Conservation (phyloP, 176 grass and related monocot genomes). For the Miscanthus lutarioriparius region DNA sequence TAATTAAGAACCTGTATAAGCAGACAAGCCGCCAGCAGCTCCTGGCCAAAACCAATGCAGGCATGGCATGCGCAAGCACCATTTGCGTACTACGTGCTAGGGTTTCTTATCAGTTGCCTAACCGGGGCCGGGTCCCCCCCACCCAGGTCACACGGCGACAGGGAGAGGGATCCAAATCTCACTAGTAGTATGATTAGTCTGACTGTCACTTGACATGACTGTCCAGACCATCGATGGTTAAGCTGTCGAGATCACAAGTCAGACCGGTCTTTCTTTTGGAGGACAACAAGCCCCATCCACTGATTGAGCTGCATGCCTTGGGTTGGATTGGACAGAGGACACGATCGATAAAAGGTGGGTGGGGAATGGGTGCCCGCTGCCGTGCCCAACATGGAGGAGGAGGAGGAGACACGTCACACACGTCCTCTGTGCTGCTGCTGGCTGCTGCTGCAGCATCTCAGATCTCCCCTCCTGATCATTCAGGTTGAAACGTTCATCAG, state of each 20-base stretch:
- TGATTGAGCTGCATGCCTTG: neutral
- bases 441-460: no score
- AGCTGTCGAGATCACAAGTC: constrained; percentile 11
- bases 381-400: neutral
- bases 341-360: constrained; percentile 24
- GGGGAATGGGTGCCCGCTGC: constrained; percentile 17
- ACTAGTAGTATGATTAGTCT: neutral
- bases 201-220: constrained; percentile 35
- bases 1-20: no score
- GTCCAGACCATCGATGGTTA: neutral
- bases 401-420: no score
- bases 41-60: constrained; percentile 3
- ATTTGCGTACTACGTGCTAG: no score
- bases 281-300: constrained; percentile 26
- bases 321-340: neutral
- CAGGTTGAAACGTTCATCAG: neutral
- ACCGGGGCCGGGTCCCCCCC: no score
- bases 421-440: no score
- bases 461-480: no score
- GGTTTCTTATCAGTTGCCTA: no score
- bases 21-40: neutral
- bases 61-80: no score
- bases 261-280: constrained; percentile 38
- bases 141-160: constrained; percentile 8
- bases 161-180: constrained; percentile 30